phyloP scores from a whole-genome alignment of 257 asterid species.

The Nicotiana undulata region DNA sequence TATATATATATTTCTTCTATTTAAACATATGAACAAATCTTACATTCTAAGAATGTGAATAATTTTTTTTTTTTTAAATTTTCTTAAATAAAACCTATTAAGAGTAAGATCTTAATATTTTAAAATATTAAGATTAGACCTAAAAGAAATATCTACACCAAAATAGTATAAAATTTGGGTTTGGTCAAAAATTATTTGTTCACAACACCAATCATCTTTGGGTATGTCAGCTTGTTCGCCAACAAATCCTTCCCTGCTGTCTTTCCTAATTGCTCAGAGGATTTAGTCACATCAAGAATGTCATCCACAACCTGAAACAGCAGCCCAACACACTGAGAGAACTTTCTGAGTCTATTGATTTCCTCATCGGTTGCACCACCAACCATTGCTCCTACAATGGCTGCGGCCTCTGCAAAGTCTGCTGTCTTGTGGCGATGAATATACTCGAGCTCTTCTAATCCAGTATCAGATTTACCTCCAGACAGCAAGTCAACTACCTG shows the following conservation, averaged over 20 bases:
- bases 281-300: constrained; percentile 54
- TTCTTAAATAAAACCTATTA: no score
- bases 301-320: constrained; percentile 59
- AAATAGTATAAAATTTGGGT: no score
- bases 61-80: no score
- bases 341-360: constrained; percentile 35
- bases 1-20: no score
- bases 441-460: constrained; percentile 39
- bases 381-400: constrained; percentile 44
- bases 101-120: no score
- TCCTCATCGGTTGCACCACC: constrained; percentile 44
- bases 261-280: constrained; percentile 49
- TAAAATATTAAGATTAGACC: no score
- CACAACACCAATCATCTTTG: constrained; percentile 46
- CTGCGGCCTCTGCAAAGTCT: constrained; percentile 40
- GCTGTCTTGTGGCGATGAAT: constrained; percentile 54
- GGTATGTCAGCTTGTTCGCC: constrained; percentile 50
- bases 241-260: constrained; percentile 58
- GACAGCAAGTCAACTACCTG: constrained; percentile 44
- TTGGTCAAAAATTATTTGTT: no score
- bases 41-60: no score
- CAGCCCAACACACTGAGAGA: constrained; percentile 41
- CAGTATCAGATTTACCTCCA: constrained; percentile 32
- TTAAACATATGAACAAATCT: no score
- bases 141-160: no score